These are phyloP conservation scores for Taphrina wiesneri DNA, from an alignment of 1,139 yeast genomes.

Conservation along the genomic window DNA sequence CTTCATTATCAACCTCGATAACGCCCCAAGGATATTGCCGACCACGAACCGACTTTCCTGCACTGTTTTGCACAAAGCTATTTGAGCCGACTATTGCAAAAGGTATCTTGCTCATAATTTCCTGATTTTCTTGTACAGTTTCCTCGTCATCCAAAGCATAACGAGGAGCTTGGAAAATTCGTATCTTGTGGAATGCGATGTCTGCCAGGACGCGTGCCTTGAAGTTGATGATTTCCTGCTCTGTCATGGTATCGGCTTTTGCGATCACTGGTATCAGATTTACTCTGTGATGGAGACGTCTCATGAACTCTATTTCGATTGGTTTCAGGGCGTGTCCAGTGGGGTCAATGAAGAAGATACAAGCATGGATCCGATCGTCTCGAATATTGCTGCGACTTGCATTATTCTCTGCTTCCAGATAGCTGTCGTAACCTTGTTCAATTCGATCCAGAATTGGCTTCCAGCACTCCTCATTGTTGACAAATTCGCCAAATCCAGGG, in stretches of 20 bases:
- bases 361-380: slow-evolving; percentile 84
- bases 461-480: slow-evolving; percentile 88
- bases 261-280: slow-evolving; percentile 94
- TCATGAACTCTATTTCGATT: slow-evolving; percentile 86
- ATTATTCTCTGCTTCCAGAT: slow-evolving; percentile 86
- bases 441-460: slow-evolving; percentile 89
- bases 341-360: slow-evolving; percentile 89
- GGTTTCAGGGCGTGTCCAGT: slow-evolving; percentile 92
- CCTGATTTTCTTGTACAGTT: slow-evolving; percentile 62
- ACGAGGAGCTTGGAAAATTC: slow-evolving; percentile 74
- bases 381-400: slow-evolving; percentile 68
- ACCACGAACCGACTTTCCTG: slow-evolving; percentile 84
- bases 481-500: slow-evolving; percentile 91
- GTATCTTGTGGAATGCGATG: slow-evolving; percentile 71
- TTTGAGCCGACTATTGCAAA: slow-evolving; percentile 96
- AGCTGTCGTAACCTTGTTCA: slow-evolving; percentile 79
- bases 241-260: slow-evolving; percentile 89
- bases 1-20: slow-evolving; percentile 92
- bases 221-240: slow-evolving; percentile 75
- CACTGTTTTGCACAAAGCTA: slow-evolving; percentile 65
- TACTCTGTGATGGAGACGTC: slow-evolving; percentile 83
- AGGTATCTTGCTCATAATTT: slow-evolving; percentile 72
- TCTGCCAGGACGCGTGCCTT: slow-evolving; percentile 59
- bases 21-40: slow-evolving; percentile 98
- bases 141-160: slow-evolving; percentile 89